These are phyloP conservation scores for Tardiomyces digboiensis DNA, from an alignment of 1,139 yeast genomes.

Conservation along the genomic window DNA sequence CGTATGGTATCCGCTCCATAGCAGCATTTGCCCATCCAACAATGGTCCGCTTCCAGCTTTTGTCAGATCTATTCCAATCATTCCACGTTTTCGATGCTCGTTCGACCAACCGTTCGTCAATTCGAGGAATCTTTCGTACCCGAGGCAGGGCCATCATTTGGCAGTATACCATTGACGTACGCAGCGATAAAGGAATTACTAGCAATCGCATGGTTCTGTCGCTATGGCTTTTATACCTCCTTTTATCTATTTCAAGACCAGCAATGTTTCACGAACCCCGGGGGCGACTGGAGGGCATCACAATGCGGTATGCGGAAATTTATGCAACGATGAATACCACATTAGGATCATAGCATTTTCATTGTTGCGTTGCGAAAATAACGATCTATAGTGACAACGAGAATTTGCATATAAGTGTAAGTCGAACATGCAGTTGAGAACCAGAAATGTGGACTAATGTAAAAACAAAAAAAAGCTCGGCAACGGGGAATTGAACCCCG, in stretches of 20 bases:
- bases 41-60: constrained; percentile 33
- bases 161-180: constrained; percentile 21
- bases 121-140: constrained; percentile 21
- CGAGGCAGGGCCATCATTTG: constrained; percentile 19
- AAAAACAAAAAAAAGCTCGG: neutral
- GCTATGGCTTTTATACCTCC: neutral
- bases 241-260: neutral
- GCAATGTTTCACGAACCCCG: neutral
- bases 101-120: constrained; percentile 34
- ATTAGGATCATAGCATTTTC: too few species aligned
- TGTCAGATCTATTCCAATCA: constrained; percentile 32
- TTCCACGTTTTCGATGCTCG: constrained; percentile 42
- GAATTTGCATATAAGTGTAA: too few species aligned
- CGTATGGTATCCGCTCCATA: constrained; percentile 40
- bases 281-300: too few species aligned
- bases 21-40: constrained; percentile 32
- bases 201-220: constrained; percentile 16
- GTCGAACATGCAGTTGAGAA: too few species aligned
- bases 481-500: constrained; percentile 1
- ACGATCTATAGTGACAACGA: too few species aligned
- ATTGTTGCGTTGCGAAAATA: too few species aligned
- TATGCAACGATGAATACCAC: too few species aligned
- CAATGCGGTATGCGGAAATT: too few species aligned
- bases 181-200: constrained; percentile 20
- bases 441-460: too few species aligned